Conservation (phyloP, 176 grass and related monocot species). For the Zoysia japonica region DNA sequence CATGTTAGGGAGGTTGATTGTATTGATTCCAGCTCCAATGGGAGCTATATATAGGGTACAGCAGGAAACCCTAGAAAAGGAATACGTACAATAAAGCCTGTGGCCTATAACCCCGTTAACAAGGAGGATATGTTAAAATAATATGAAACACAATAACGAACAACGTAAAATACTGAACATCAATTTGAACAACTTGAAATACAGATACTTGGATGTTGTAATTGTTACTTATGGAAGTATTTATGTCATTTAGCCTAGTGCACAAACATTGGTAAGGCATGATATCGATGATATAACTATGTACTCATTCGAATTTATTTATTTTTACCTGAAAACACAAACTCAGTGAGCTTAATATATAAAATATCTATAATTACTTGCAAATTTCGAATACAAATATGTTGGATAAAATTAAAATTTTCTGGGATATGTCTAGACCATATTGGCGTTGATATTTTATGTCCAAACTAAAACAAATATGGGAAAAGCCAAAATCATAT, state of each 20-base stretch:
- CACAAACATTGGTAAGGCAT: not conserved
- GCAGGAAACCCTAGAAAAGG: no score
- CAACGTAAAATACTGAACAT: no score
- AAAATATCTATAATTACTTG: not conserved
- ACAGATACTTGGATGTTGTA: not conserved
- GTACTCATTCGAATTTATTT: constrained; percentile 1
- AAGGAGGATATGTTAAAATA: no score
- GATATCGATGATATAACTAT: not conserved
- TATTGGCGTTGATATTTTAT: not conserved
- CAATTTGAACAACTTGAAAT: constrained; percentile 3
- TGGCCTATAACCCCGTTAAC: no score
- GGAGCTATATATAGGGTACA: no score
- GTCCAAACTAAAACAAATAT: not conserved
- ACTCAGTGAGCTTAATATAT: not conserved
- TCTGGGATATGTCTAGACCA: not conserved
- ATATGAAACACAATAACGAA: no score
- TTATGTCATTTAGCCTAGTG: not conserved
- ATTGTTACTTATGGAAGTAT: not conserved
- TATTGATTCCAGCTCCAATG: no score
- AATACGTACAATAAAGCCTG: no score
- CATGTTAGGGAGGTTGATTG: no score
- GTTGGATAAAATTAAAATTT: not conserved
- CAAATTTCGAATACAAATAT: not conserved
- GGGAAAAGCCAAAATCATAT: not conserved
- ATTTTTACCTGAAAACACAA: not conserved